These are phyloP conservation scores for Coprinellus micaceus DNA, from an alignment of 768 basidiomycete species.

Conservation along the genomic window DNA sequence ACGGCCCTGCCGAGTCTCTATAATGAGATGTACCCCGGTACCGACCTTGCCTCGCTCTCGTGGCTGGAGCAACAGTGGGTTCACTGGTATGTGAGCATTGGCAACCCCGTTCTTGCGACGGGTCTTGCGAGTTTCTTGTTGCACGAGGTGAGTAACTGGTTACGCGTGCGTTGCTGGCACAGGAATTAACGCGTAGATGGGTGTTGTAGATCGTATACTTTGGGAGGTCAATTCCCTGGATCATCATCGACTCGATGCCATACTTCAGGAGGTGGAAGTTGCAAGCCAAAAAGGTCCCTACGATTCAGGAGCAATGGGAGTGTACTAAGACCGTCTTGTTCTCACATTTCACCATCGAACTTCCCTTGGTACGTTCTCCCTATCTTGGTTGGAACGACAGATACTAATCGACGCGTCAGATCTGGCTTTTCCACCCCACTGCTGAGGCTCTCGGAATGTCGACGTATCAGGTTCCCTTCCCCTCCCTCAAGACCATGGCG, in stretches of 20 bases:
- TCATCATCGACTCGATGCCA: slow-evolving; percentile 90
- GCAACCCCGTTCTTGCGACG: slow-evolving; percentile 88
- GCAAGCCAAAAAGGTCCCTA: slow-evolving; percentile 81
- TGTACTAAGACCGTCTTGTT: slow-evolving; percentile 93
- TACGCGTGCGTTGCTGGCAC: background rate
- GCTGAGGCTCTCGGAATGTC: slow-evolving; percentile 85
- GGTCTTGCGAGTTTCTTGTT: slow-evolving; percentile 89
- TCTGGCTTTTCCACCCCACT: slow-evolving; percentile 88
- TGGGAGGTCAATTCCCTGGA: slow-evolving; percentile 91
- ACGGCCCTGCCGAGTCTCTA: slow-evolving; percentile 5
- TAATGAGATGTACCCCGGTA: slow-evolving; percentile 40
- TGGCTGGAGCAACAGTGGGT: slow-evolving; percentile 82
- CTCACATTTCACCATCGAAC: slow-evolving; percentile 93
- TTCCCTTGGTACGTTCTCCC: slow-evolving; percentile 69
- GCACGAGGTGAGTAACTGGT: slow-evolving; percentile 71
- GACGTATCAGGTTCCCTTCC: slow-evolving; percentile 93
- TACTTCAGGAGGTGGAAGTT: slow-evolving; percentile 95
- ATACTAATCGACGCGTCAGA: slow-evolving; percentile 40
- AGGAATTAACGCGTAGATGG: background rate
- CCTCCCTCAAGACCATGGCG: slow-evolving; percentile 60
- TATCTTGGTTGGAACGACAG: too few relatives aligned
- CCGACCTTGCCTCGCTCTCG: slow-evolving; percentile 57
- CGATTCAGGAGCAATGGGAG: slow-evolving; percentile 83
- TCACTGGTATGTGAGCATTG: slow-evolving; percentile 81
- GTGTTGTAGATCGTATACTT: slow-evolving; percentile 83